Conservation (phyloP, 805 yeast species). For the Dipodascopsis tothii region DNA sequence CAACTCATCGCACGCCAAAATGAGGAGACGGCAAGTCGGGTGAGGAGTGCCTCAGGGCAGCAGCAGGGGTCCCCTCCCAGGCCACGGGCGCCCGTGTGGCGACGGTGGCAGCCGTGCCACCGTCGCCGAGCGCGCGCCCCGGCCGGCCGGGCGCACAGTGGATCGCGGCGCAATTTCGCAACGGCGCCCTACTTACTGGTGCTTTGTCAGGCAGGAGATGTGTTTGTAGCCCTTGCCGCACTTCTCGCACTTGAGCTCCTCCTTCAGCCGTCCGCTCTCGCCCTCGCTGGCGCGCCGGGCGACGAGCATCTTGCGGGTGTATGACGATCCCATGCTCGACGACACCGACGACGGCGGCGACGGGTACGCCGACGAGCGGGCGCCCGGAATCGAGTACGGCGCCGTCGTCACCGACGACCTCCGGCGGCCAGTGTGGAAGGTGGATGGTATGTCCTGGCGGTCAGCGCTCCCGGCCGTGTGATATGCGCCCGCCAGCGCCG, state of each 20-base stretch:
- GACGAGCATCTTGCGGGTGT: conserved; percentile 41
- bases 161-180: not conserved
- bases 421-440: conserved; percentile 4
- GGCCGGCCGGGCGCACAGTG: too few relatives aligned
- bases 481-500: too few relatives aligned
- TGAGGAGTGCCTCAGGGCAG: too few relatives aligned
- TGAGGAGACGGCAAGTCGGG: too few relatives aligned
- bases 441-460: too few relatives aligned
- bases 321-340: conserved; percentile 16
- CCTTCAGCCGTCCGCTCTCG: conserved; percentile 65
- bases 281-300: conserved; percentile 80
- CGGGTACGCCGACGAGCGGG: conserved; percentile 12
- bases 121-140: too few relatives aligned
- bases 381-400: conserved; percentile 22
- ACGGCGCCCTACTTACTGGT: conserved; percentile 12
- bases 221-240: conserved; percentile 90
- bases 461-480: too few relatives aligned
- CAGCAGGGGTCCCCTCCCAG: too few relatives aligned
- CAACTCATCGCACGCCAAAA: too few relatives aligned
- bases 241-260: conserved; percentile 78
- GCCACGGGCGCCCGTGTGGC: too few relatives aligned
- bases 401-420: conserved; percentile 20
- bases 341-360: conserved; percentile 14
- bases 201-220: conserved; percentile 34
- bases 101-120: too few relatives aligned